Base-by-base conservation (phyloP, 2,329 filamentous ascomycete species). In the Trichoderma afroharzianum region DNA sequence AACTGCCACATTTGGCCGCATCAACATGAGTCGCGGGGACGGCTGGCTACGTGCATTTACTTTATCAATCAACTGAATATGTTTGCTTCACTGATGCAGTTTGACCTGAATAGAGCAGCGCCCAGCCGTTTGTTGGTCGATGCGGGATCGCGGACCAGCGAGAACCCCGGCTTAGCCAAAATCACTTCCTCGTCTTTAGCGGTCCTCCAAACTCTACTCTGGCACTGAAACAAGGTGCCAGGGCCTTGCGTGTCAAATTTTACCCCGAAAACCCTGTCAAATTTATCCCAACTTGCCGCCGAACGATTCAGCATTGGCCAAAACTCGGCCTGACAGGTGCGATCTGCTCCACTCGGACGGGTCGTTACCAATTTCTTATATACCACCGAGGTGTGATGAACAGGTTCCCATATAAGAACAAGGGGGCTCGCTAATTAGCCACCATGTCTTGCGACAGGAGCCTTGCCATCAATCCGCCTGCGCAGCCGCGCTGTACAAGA, bases 311-410 rank as follows among this genome's bases (percentile, higher is more conserved):
- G 24, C 33, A 39, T 24, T 47, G 55, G 66, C 55, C 53, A 68
- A 50, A 14, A 59, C 57, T 55, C 64, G 55, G 33, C 24, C 55
- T 30, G 57, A 59, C 26, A 26, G 36, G 53, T 43, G 33, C 53
- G 36, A 32, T 59, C n/a, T 32, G 55, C 66, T 68, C 66, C 66
- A 68, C 66, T 18, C 18, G 11, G 47, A 32, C 36, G 66, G 64
- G 18, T 53, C 53, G 26, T 61, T 30, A 61, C 55, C 66, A 68
- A 68, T 68, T 61, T 61, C 53, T 61, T 47, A 68, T 66, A 66
- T 57, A 33, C 58, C 36, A 26, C 55, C 36, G 66, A 68, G 66
- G 63, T 9, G 63, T 18, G 39, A 67, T 21, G 24, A 28, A 26
- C 14, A 12, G 26, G 55, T 61, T 15, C 55, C 36, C 36, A 15